Base-by-base conservation (phyloP, 306 rosid species). In the Vigna mungo region DNA sequence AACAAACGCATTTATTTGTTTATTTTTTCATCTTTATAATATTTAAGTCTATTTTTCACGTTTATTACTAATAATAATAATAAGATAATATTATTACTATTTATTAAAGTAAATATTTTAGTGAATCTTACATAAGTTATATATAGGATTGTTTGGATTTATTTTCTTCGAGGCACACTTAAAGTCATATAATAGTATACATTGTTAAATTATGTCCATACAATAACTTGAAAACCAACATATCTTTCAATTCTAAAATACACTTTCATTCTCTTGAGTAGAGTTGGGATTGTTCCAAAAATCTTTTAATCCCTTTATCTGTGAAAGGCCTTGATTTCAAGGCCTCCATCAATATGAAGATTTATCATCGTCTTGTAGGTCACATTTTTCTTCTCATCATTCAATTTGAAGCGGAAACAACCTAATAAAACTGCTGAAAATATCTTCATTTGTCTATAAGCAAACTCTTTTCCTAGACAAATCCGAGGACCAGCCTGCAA, bases 381-480 rank as follows among this genome's bases (percentile, higher is more conserved):
- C 18, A 87, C 94, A 71, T 64, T 43, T 83, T 78, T 87, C 25
- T 67, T 75, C 61, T 88, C 88, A 72, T 90, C 90, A 41, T 84
- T 87, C 90, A 90, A 59, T 78, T 79, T 84, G 84, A 94, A 91
- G 37, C 36, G 68, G 59, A 90, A 91, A 80, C 82, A 81, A 9
- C 91, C 76, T 32, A 94, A 46, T 68, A 91, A 64, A 30, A 85
- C 78, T 36, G 97, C 91, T 32, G 86, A 71, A 55, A 94, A 80
- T 83, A 92, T 94, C 87, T 94, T 92, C 91, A 94, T 85, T 72
- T 94, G 96, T 79, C 94, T 87, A 52, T 89, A 90, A 67, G 98
- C 96, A 83, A 94, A 94, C 82, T 92, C 97, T 72, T 84, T 94
- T 46, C 97, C 98, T 0, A 94, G 87, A 77, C 98, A 94, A 30